phyloP scores from a whole-genome alignment of 495 filamentous ascomycete genomes.

The Podospora didyma region DNA sequence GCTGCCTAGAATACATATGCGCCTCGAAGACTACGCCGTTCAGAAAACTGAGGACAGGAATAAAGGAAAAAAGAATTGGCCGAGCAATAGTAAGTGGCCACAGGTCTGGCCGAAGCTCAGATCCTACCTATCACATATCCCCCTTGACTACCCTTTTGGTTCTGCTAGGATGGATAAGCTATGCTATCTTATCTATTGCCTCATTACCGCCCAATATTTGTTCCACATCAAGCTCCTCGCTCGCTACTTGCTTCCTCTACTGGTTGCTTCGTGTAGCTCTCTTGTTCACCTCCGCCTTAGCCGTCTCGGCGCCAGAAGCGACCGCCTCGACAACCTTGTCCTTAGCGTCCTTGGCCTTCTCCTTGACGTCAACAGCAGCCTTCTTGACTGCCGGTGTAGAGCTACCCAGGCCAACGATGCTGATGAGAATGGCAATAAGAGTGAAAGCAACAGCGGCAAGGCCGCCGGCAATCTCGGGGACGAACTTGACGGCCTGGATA shows the following conservation, averaged over 20 bases:
- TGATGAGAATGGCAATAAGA: slow-evolving; percentile 63
- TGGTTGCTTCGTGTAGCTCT: slow-evolving; percentile 45
- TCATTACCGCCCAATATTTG: slow-evolving; percentile 1
- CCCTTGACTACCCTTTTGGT: slow-evolving; percentile 10
- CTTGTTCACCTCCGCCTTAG: slow-evolving; percentile 58
- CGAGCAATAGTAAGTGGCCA: slow-evolving; percentile 5
- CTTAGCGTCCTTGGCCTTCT: slow-evolving; percentile 66
- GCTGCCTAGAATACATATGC: slow-evolving; percentile 21
- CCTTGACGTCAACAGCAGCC: slow-evolving; percentile 67
- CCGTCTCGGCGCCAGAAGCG: slow-evolving; percentile 60
- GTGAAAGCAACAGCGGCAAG: slow-evolving; percentile 65
- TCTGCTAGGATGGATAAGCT: slow-evolving; percentile 1
- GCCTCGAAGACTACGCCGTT: slow-evolving; percentile 12
- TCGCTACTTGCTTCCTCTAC: slow-evolving; percentile 19
- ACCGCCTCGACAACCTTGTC: slow-evolving; percentile 73
- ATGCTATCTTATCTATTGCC: slow-evolving; percentile 7
- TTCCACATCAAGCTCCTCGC: neutral
- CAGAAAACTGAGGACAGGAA: slow-evolving; percentile 8
- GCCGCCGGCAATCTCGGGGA: slow-evolving; percentile 85
- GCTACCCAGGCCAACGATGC: slow-evolving; percentile 40
- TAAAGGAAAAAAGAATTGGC: slow-evolving; percentile 3
- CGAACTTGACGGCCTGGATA: slow-evolving; percentile 81
- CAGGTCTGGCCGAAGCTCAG: neutral
- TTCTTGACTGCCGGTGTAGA: slow-evolving; percentile 47
- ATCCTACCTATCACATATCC: slow-evolving; percentile 4